Evolutionary conservation across 2,329 filamentous ascomycete genomes (phyloP), one percentile per base, ranked within the genome.

Genomic region (Calycina marina): DNA sequence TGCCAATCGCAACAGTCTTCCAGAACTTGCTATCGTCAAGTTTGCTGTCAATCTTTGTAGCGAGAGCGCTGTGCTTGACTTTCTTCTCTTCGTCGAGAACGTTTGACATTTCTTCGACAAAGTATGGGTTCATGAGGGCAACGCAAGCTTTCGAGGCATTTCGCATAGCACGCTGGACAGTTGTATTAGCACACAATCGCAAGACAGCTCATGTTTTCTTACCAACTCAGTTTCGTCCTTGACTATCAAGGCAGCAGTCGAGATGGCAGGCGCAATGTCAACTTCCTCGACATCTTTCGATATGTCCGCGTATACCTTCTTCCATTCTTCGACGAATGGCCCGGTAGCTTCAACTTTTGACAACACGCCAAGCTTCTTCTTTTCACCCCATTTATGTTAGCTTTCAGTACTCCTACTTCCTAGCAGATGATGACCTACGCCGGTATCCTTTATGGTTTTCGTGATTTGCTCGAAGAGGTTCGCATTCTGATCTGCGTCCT

Each of bases 31-130:
- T 65, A 47, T 98, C 85, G 47, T 96, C 88, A 35, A 98, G 77
- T 60, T 94, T 94, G 49, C 75, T 72, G 45, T 88, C 76, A 18
- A 98, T 79, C 57, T 86, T 90, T 48, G 83, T 75, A n/a, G 82
- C 76, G 5, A 98, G 68, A 2, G 69, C 68, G 43, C 77, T 82
- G 58, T 98, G 90, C 41, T 85, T 90, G 52, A 96, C 84, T 54
- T 93, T 93, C 65, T 93, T 94, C 56, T 96, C 92, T 45, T 86
- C 79, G 51, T 98, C 90, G 38, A 98, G 72, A 32, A 96, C 79
- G 46, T 81, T 79, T 31, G 88, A 93, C 86, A 98, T 96, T 55
- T 94, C 86, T 52, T 98, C 90, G 43, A 98, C 77, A 55, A 96
- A 96, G 58, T 90, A 98, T 38, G 88, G 84, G 31, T 84, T 84